A percentile compares a stretch with the other conserved stretches of the same genome.
Evolutionary conservation across 2,329 filamentous ascomycete species (phyloP).

Genomic region (Talaromyces albobiverticillius): DNA sequence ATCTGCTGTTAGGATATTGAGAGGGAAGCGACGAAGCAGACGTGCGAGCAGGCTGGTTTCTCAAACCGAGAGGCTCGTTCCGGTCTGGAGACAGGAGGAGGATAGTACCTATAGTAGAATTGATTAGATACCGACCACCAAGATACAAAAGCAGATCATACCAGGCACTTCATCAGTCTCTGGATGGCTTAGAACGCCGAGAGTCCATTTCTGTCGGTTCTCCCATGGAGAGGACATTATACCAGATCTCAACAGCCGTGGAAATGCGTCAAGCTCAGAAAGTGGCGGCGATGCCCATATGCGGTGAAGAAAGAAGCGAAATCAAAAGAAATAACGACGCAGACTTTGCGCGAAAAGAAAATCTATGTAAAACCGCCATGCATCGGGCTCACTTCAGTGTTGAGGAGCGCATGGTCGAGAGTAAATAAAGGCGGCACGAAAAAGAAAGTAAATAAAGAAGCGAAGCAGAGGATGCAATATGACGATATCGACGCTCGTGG

Average conservation of each 20-base stretch:
- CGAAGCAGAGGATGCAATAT: background rate
- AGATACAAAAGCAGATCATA: slow-evolving; percentile 37
- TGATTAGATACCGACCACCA: slow-evolving; percentile 3
- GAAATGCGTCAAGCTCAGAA: background rate
- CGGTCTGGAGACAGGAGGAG: slow-evolving; percentile 59
- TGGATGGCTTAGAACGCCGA: slow-evolving; percentile 81
- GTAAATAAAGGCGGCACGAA: background rate
- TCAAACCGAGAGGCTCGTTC: slow-evolving; percentile 61
- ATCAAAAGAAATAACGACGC: background rate
- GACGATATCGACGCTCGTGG: background rate
- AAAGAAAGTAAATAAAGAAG: background rate
- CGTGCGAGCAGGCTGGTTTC: slow-evolving; percentile 60
- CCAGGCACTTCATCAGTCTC: slow-evolving; percentile 84
- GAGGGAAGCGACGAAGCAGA: slow-evolving; percentile 56
- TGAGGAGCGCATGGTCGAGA: background rate
- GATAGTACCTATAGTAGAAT: slow-evolving; percentile 54
- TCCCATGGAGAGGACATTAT: slow-evolving; percentile 17
- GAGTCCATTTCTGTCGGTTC: slow-evolving; percentile 49
- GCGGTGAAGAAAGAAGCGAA: background rate
- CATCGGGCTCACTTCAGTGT: background rate
- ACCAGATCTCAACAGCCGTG: background rate
- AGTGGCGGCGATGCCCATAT: background rate
- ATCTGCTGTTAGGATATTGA: slow-evolving; percentile 38
- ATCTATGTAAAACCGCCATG: slow-evolving; percentile 5
- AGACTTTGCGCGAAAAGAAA: background rate